Base-by-base conservation (phyloP, 108 stramenopile species). In the Poteriospumella lacustris region DNA sequence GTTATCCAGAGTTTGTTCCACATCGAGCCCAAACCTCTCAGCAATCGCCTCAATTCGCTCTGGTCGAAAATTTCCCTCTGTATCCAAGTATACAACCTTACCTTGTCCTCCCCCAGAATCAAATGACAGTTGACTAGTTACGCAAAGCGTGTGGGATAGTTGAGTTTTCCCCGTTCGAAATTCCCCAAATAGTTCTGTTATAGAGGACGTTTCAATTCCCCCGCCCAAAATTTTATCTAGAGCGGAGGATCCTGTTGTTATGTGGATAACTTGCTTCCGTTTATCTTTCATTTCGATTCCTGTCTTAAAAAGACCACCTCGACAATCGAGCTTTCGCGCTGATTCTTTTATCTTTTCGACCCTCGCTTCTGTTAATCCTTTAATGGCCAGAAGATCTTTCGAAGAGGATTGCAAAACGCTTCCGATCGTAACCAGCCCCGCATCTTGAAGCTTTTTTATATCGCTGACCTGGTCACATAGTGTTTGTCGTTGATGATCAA, bases 91-190 rank as follows among this genome's bases (percentile, higher is more conserved):
- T 9, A 80, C 39, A 19, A 43, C 68, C 42, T 80, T 80, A 9
- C 79, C 79, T 58, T 75, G 72, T 9, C 79, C 79, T 0, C 86
- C 86, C 43, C 83, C 83, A 9, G 59, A 34, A n/a, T 85, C 82
- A n/a, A 31, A 40, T 39, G 79, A 80, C 28, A 88, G 87, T 82
- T 88, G 88, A 19, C 81, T 83, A 0, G 86, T 84, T 29, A 88
- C 87, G 1, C 78, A 73, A 5, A 84, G 76, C 1, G 88, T 88
- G 81, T 87, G 85, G 39, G 68, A 42, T 24, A 88, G 78, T 77
- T 88, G 88, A 9, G 88, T 87, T 47, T 88, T 88, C 58, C 88
- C 88, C 38, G 88, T 87, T 0, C 88, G 82, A 72, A 88, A 88
- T 62, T 88, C 88, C 3, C 88, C 88, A 56, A 82, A 88, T 33